Evolutionary conservation across 2,329 filamentous ascomycete species (phyloP).

Genomic region (Teratosphaeria viscida): DNA sequence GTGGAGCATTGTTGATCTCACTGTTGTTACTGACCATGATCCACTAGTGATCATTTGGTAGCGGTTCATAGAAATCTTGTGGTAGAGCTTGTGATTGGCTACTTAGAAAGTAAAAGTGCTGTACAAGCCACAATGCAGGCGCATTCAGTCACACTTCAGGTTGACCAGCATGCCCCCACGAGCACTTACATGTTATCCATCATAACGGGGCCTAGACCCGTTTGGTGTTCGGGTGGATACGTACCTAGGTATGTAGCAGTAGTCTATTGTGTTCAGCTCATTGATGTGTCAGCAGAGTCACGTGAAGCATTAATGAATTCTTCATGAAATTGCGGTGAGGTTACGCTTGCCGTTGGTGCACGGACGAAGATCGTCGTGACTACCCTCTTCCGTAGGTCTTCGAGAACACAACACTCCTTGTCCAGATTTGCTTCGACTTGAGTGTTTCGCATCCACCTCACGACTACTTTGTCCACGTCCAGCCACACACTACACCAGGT

Average conservation of each 20-base stretch:
- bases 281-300: neutral
- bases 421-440: neutral
- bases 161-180: neutral
- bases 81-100: neutral
- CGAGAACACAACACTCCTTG: neutral
- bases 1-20: too few relatives aligned
- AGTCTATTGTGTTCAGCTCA: neutral
- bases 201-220: neutral
- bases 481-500: neutral
- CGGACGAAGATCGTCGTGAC: neutral
- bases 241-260: neutral
- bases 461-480: neutral
- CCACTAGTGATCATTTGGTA: too few relatives aligned
- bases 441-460: neutral
- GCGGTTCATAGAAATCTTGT: neutral
- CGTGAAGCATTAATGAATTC: neutral
- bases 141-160: neutral
- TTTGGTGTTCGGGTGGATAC: neutral
- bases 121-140: neutral
- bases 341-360: neutral
- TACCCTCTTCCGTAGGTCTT: neutral
- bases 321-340: neutral
- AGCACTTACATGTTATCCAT: neutral
- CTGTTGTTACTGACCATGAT: too few relatives aligned
- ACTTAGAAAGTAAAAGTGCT: neutral